Percentiles rank a stretch among this genome's conserved stretches.
phyloP scores from a whole-genome alignment of 2,329 filamentous ascomycete species.

The Neoascochyta sp. region DNA sequence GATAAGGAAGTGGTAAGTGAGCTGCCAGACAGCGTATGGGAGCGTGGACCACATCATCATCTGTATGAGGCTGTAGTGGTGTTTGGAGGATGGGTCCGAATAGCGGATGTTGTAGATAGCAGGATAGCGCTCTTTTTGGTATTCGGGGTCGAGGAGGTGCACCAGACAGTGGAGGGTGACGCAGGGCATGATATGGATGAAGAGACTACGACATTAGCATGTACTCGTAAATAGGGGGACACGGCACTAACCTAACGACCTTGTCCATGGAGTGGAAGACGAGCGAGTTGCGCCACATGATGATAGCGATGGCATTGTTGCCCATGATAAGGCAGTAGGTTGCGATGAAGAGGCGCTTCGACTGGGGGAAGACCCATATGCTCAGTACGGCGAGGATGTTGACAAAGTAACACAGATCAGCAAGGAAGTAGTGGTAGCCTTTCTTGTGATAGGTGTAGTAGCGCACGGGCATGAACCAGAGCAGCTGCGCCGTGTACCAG shows the following conservation, averaged over 20 bases:
- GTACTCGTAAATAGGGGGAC: background rate
- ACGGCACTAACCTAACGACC: conserved; percentile 65
- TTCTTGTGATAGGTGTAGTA: conserved; percentile 86
- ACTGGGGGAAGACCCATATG: conserved; percentile 86
- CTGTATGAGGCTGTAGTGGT: conserved; percentile 72
- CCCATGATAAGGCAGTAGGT: conserved; percentile 90
- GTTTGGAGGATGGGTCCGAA: conserved; percentile 64
- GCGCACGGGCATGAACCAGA: conserved; percentile 96
- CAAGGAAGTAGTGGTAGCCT: conserved; percentile 87
- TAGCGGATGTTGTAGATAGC: conserved; percentile 79
- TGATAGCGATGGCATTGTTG: conserved; percentile 96
- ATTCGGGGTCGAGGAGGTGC: conserved; percentile 67
- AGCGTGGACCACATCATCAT: conserved; percentile 96
- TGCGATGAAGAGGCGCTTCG: conserved; percentile 86
- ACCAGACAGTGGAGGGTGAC: conserved; percentile 89
- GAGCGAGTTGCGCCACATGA: conserved; percentile 98
- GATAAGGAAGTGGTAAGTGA: conserved; percentile 90
- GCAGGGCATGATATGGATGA: conserved; percentile 99
- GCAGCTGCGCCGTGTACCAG: conserved; percentile 84
- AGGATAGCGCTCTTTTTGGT: conserved; percentile 70
- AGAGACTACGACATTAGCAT: conserved; percentile 57
- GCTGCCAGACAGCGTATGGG: conserved; percentile 90
- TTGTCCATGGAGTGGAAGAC: conserved; percentile 99
- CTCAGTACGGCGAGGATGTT: conserved; percentile 79
- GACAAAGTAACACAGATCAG: conserved; percentile 97